These are phyloP conservation scores for Calycina herbarum DNA, from an alignment of 2,329 filamentous ascomycete species.

Conservation along the genomic window DNA sequence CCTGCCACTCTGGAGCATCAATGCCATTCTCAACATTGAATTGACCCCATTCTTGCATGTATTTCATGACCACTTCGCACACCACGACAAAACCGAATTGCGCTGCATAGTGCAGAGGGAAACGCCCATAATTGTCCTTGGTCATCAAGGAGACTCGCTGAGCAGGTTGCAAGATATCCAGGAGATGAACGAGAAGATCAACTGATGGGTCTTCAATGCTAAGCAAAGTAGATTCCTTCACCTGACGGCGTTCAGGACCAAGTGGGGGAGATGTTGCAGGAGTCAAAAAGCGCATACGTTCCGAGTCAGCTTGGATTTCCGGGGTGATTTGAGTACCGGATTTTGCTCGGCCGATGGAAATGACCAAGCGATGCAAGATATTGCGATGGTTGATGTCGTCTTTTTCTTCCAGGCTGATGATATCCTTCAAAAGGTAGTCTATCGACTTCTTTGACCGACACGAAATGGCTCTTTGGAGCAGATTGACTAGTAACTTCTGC, in stretches of 20 bases:
- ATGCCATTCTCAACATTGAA: conserved; percentile 85
- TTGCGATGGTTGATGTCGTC: conserved; percentile 95
- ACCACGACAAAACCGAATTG: conserved; percentile 94
- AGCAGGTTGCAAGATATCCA: conserved; percentile 66
- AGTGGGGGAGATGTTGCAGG: conserved; percentile 70
- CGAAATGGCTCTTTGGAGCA: conserved; percentile 76
- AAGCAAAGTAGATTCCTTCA: conserved; percentile 66
- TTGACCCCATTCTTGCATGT: conserved; percentile 85
- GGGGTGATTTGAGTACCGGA: conserved; percentile 40
- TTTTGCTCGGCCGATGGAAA: conserved; percentile 79
- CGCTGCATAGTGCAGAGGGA: conserved; percentile 89
- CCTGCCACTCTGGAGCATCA: conserved; percentile 86
- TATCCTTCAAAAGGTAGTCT: conserved; percentile 64
- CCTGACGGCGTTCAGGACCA: conserved; percentile 60
- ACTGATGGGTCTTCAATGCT: conserved; percentile 74
- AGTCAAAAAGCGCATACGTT: conserved; percentile 67
- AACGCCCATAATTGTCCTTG: conserved; percentile 76
- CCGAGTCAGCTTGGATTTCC: conserved; percentile 45
- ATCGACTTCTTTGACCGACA: conserved; percentile 69
- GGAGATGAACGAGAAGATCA: conserved; percentile 59
- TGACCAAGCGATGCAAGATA: conserved; percentile 87
- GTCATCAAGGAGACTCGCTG: conserved; percentile 69
- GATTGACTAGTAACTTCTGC: conserved; percentile 72
- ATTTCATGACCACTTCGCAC: conserved; percentile 81
- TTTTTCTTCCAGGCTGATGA: conserved; percentile 75